Conservation (phyloP, 2,329 filamentous ascomycete genomes). For the Stenocarpella maydis region DNA sequence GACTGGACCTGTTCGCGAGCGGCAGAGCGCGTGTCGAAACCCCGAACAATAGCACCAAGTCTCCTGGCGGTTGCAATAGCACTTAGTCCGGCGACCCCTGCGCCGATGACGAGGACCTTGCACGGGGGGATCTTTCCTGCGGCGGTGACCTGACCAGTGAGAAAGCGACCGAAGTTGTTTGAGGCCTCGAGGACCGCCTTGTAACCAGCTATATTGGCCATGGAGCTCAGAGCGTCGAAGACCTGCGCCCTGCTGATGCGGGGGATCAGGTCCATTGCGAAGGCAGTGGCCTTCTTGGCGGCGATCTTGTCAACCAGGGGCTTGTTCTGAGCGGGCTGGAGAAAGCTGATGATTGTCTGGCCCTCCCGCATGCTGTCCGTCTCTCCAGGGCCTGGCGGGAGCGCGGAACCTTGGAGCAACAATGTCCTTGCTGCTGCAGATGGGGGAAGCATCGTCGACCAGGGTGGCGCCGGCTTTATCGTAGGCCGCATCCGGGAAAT, state of each 20-base stretch:
- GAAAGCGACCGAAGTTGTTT: constrained; percentile 86
- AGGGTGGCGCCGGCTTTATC: constrained; percentile 80
- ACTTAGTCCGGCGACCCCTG: constrained; percentile 86
- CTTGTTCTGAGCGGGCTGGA: constrained; percentile 85
- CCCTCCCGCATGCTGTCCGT: constrained; percentile 72
- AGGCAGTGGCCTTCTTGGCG: constrained; percentile 74
- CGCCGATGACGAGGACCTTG: constrained; percentile 90
- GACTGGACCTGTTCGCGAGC: constrained; percentile 91
- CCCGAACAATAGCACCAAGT: constrained; percentile 87
- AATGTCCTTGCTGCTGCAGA: constrained; percentile 82
- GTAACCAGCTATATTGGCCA: constrained; percentile 95
- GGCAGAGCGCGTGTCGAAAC: constrained; percentile 90
- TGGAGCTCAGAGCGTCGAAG: constrained; percentile 88
- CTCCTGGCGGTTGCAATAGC: constrained; percentile 87
- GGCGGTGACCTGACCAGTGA: constrained; percentile 90
- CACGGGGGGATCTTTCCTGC: constrained; percentile 90
- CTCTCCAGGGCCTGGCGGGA: constrained; percentile 71
- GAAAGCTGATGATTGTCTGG: constrained; percentile 81
- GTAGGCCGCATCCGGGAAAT: constrained; percentile 81
- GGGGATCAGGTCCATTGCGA: constrained; percentile 94
- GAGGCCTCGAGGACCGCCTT: constrained; percentile 91
- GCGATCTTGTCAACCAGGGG: constrained; percentile 77
- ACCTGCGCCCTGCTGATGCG: constrained; percentile 88
- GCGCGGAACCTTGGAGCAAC: constrained; percentile 85
- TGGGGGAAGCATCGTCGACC: constrained; percentile 69